phyloP scores from a whole-genome alignment of 2,329 filamentous ascomycete species.

The Aspergillus phoenicis region DNA sequence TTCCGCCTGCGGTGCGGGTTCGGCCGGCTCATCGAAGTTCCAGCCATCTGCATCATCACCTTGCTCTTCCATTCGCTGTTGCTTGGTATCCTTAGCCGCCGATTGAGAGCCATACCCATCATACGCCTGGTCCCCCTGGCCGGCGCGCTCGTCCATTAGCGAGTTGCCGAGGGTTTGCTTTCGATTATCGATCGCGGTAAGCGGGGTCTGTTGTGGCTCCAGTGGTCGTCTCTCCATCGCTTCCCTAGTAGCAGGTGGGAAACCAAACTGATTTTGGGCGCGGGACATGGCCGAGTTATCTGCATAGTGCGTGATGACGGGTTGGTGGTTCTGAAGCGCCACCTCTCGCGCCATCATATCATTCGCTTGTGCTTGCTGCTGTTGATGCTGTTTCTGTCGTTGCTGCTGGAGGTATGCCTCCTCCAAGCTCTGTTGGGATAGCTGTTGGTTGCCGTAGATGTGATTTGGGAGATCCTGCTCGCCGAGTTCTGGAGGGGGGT shows the following conservation, averaged over 20 bases:
- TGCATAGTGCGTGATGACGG: slow-evolving; percentile 54
- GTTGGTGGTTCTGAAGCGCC: slow-evolving; percentile 62
- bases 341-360: slow-evolving; percentile 55
- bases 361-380: slow-evolving; percentile 39
- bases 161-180: slow-evolving; percentile 47
- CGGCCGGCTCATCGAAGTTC: slow-evolving; percentile 84
- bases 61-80: slow-evolving; percentile 53
- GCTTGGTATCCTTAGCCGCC: slow-evolving; percentile 41
- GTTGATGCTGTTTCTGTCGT: slow-evolving; percentile 47
- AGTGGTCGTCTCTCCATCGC: slow-evolving; percentile 44
- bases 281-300: slow-evolving; percentile 44
- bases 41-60: slow-evolving; percentile 71
- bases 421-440: slow-evolving; percentile 60
- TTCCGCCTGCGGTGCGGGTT: slow-evolving; percentile 50
- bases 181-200: slow-evolving; percentile 57
- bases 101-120: slow-evolving; percentile 61
- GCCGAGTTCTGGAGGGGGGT: slow-evolving; percentile 58
- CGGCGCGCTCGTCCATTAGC: slow-evolving; percentile 57
- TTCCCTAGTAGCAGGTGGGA: slow-evolving; percentile 43
- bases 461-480: slow-evolving; percentile 48
- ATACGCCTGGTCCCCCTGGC: slow-evolving; percentile 61
- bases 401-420: slow-evolving; percentile 62
- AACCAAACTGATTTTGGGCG: slow-evolving; percentile 48
- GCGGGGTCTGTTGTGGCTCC: slow-evolving; percentile 51
- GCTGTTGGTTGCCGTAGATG: slow-evolving; percentile 52